A percentile compares a stretch with the other conserved stretches of the same genome.
Conservation (phyloP, 1,284 basidiomycete genomes). For the Papiliotrema flavescens region DNA sequence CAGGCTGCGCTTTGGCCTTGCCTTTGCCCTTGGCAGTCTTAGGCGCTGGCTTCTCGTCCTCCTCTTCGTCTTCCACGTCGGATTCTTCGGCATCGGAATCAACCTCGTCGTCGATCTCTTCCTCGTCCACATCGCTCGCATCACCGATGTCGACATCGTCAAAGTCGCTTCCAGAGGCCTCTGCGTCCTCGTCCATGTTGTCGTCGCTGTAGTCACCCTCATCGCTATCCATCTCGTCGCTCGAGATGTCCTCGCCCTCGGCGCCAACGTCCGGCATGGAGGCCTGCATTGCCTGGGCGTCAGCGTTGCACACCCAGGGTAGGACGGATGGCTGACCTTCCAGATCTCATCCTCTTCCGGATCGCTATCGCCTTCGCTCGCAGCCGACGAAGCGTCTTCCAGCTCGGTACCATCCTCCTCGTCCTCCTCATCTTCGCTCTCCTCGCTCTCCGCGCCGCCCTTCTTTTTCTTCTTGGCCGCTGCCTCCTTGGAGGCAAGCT, state of each 20-base stretch:
- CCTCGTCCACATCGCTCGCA: conserved; percentile 25
- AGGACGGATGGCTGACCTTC: conserved; percentile 59
- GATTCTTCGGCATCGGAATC: conserved; percentile 21
- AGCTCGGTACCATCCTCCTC: conserved; percentile 39
- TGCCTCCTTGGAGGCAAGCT: conserved; percentile 55
- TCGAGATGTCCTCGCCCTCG: conserved; percentile 56
- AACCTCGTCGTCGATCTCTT: conserved; percentile 29
- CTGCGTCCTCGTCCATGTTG: conserved; percentile 52
- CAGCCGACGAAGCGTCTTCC: conserved; percentile 47
- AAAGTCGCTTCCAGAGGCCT: conserved; percentile 53
- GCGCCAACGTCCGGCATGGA: conserved; percentile 60
- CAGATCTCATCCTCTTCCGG: conserved; percentile 68
- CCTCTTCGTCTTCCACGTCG: conserved; percentile 13
- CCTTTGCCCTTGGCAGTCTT: conserved; percentile 6
- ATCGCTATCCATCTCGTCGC: conserved; percentile 59
- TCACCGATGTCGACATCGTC: conserved; percentile 32
- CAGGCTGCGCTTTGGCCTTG: conserved; percentile 10
- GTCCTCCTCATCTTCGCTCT: conserved; percentile 24
- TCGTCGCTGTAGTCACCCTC: conserved; percentile 54
- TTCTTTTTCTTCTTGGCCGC: conserved; percentile 52
- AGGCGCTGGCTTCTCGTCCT: conserved; percentile 14
- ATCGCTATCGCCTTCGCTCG: conserved; percentile 53
- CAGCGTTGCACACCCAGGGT: background rate
- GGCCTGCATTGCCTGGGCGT: conserved; percentile 70
- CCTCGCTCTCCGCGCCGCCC: conserved; percentile 21